A percentile compares a stretch with the other conserved stretches of the same genome.
Conservation (phyloP, 805 yeast genomes). For the Metschnikowia santaceciliae region DNA sequence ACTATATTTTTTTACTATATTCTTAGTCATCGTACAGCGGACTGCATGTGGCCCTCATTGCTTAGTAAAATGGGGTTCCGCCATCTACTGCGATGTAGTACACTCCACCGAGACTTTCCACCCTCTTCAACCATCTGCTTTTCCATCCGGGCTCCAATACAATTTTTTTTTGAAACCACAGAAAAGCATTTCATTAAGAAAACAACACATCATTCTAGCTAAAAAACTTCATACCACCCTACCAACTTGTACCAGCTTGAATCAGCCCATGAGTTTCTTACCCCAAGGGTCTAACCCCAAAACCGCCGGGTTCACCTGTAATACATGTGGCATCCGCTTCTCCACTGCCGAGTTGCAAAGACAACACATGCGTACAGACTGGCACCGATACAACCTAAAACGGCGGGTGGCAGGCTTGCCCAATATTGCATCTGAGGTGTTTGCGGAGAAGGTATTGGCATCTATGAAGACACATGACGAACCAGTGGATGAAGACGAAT, state of each 20-base stretch:
- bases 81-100: background rate
- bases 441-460: constrained; percentile 59
- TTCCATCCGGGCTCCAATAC: no score
- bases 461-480: constrained; percentile 15
- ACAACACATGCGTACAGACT: constrained; percentile 92
- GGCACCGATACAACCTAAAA: constrained; percentile 96
- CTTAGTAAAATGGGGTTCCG: background rate
- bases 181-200: no score
- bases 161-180: no score
- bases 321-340: constrained; percentile 82
- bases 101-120: background rate
- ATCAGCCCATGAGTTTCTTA: constrained; percentile 12
- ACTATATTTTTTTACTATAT: background rate
- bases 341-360: constrained; percentile 82
- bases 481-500: constrained; percentile 45
- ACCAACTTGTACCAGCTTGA: background rate
- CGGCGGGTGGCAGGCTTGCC: constrained; percentile 76
- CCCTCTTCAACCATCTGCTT: no score
- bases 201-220: no score
- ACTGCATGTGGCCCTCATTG: background rate
- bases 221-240: no score
- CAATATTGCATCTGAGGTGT: constrained; percentile 41
- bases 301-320: constrained; percentile 57
- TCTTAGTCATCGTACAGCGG: background rate
- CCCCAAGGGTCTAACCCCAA: constrained; percentile 28